Evolutionary conservation across 2,329 filamentous ascomycete species (phyloP).

Genomic region (Cryphonectria nitschkei): DNA sequence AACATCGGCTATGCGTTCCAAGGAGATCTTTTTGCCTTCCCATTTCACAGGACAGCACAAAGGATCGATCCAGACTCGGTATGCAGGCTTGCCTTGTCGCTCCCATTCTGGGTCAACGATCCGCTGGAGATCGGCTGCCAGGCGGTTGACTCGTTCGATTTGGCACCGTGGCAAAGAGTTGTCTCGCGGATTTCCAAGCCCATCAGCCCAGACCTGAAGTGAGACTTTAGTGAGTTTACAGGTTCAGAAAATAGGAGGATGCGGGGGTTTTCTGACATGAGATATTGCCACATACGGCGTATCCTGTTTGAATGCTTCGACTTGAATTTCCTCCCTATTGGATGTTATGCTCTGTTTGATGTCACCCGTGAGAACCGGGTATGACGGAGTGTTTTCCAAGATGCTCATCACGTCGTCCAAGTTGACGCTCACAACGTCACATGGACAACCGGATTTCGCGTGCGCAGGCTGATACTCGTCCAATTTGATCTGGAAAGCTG

Average conservation of each 20-base stretch:
- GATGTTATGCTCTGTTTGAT: not conserved
- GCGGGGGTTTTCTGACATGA: not conserved
- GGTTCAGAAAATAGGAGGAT: not conserved
- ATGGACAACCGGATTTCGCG: constrained; percentile 30
- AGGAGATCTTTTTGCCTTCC: constrained; percentile 35
- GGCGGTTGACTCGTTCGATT: not conserved
- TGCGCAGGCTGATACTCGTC: constrained; percentile 36
- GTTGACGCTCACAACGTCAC: constrained; percentile 21
- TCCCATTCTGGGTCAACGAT: constrained; percentile 1
- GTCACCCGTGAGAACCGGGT: not conserved
- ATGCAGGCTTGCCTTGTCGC: constrained; percentile 13
- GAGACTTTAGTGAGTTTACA: not conserved
- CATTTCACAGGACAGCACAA: constrained; percentile 39
- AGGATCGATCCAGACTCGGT: constrained; percentile 41
- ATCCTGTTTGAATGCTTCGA: not conserved
- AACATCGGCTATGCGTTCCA: constrained; percentile 40
- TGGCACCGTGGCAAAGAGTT: not conserved
- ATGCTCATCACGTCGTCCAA: not conserved
- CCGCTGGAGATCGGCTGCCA: constrained; percentile 29
- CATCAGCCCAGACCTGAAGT: not conserved
- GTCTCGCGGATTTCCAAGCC: not conserved
- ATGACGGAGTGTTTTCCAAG: not conserved
- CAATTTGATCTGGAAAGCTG: constrained; percentile 38
- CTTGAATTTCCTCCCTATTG: not conserved
- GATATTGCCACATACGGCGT: not conserved